Conservation (phyloP, 768 basidiomycete genomes). For the Clitopilus passeckerianus region DNA sequence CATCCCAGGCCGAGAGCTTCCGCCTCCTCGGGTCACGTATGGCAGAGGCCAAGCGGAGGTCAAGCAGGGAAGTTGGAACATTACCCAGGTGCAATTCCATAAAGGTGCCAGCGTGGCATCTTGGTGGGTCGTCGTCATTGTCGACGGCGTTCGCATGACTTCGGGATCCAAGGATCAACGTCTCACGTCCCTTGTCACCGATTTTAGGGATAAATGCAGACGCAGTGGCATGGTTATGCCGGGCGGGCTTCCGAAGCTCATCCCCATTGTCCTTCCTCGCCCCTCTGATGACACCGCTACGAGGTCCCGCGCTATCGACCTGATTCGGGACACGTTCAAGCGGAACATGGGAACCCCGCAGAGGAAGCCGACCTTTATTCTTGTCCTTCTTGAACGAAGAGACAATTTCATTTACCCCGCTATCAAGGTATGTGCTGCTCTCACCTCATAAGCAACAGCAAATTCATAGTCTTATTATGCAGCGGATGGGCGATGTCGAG, state of each 20-base stretch:
- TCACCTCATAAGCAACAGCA: neutral
- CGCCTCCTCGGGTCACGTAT: constrained; percentile 55
- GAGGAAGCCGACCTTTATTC: constrained; percentile 54
- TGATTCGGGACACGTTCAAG: constrained; percentile 37
- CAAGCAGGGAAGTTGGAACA: constrained; percentile 71
- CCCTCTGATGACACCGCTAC: constrained; percentile 24
- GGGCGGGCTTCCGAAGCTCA: constrained; percentile 23
- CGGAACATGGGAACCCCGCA: constrained; percentile 15
- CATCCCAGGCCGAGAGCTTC: constrained; percentile 62
- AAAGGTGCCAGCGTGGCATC: constrained; percentile 40
- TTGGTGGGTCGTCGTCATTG: constrained; percentile 68
- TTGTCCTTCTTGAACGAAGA: constrained; percentile 61
- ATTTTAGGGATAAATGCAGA: constrained; percentile 51
- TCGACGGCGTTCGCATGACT: constrained; percentile 39
- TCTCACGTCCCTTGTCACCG: constrained; percentile 39
- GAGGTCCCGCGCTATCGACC: constrained; percentile 29
- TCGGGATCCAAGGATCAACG: constrained; percentile 34
- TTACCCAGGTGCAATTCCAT: constrained; percentile 67
- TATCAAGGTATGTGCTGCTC: constrained; percentile 47
- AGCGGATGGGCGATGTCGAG: constrained; percentile 66
- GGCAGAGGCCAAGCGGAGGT: constrained; percentile 37
- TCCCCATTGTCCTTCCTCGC: constrained; percentile 26
- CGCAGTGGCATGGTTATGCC: constrained; percentile 56
- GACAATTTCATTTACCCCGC: constrained; percentile 81
- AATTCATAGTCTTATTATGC: neutral